These are phyloP conservation scores for Calocybe cyanea DNA, from an alignment of 768 basidiomycete genomes.

Conservation along the genomic window DNA sequence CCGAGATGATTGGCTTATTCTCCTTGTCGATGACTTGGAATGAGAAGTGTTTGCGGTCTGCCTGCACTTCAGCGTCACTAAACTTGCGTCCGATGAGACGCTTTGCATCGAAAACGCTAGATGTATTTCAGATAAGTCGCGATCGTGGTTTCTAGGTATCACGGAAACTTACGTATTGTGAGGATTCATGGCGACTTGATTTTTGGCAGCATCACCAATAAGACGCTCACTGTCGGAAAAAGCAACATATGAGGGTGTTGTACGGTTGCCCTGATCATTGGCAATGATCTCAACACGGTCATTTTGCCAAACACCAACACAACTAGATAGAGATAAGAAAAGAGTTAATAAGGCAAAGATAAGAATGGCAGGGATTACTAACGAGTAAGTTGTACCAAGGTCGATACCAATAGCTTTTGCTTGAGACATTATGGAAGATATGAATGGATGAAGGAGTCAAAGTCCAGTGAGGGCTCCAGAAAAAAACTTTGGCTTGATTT, in stretches of 20 bases:
- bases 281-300: conserved; percentile 99
- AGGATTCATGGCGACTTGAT: conserved; percentile 98
- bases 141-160: background rate
- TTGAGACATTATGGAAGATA: conserved; percentile 39
- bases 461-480: background rate
- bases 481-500: conserved; percentile 20
- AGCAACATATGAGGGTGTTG: conserved; percentile 93
- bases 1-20: conserved; percentile 85
- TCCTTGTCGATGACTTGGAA: conserved; percentile 86
- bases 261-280: conserved; percentile 93
- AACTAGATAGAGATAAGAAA: conserved; percentile 45
- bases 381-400: conserved; percentile 93
- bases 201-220: conserved; percentile 99
- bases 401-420: conserved; percentile 89
- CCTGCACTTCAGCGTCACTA: conserved; percentile 78
- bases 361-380: conserved; percentile 21
- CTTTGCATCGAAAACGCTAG: conserved; percentile 95
- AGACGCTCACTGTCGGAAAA: conserved; percentile 95
- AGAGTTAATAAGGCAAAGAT: conserved; percentile 6
- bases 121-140: conserved; percentile 8
- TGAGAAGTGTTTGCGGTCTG: conserved; percentile 89
- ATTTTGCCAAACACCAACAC: conserved; percentile 99
- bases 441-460: conserved; percentile 12
- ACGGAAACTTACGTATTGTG: conserved; percentile 64
- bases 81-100: conserved; percentile 96